A percentile compares a stretch with the other conserved stretches of the same genome.
Evolutionary conservation across 176 grass and related monocot genomes (phyloP).

Genomic region (Stipa capillata): DNA sequence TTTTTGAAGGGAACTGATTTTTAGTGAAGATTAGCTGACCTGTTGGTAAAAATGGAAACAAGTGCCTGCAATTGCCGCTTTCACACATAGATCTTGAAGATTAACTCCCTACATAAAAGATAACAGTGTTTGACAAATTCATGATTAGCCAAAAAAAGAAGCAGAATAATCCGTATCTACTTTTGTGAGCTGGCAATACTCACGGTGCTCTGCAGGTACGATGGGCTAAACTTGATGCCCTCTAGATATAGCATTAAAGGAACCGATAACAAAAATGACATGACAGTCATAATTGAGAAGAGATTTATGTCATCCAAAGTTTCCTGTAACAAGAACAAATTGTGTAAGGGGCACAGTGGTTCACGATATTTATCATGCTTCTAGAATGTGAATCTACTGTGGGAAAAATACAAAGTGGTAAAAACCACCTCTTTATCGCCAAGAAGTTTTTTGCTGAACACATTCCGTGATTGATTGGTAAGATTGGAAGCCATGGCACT

Average conservation of each 20-base stretch:
- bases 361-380: background rate
- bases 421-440: constrained; percentile 64
- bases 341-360: background rate
- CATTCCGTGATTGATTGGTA: constrained; percentile 86
- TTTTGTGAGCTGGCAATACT: constrained; percentile 18
- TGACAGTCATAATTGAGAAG: constrained; percentile 87
- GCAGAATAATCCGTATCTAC: background rate
- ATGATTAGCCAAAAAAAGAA: background rate
- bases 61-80: constrained; percentile 53
- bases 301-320: constrained; percentile 83
- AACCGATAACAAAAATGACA: constrained; percentile 77
- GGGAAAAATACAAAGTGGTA: background rate
- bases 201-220: constrained; percentile 67
- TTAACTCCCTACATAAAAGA: constrained; percentile 61
- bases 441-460: constrained; percentile 87
- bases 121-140: background rate
- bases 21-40: constrained; percentile 34
- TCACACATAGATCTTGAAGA: constrained; percentile 57
- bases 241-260: constrained; percentile 65
- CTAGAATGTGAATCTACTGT: background rate
- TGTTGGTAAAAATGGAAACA: constrained; percentile 98
- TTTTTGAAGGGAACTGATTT: background rate
- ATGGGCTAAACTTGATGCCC: constrained; percentile 73
- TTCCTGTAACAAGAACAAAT: constrained; percentile 41
- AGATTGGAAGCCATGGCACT: constrained; percentile 94